A percentile compares a stretch with the other conserved stretches of the same genome.
Evolutionary conservation across 768 basidiomycete genomes (phyloP).

Genomic region (Calocera cornea): DNA sequence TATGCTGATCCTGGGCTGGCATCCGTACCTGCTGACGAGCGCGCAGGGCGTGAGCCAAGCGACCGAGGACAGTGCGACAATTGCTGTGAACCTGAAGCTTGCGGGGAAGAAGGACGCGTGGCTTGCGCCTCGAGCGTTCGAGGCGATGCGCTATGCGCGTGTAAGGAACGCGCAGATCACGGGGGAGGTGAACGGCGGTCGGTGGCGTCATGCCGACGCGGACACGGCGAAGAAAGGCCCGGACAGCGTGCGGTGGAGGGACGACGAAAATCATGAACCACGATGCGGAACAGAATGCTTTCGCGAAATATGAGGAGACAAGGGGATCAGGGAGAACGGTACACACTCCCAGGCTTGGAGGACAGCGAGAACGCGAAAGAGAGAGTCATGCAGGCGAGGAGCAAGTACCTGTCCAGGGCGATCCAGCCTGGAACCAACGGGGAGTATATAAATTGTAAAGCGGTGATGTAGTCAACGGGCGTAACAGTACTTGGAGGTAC

Average conservation of each 20-base stretch:
- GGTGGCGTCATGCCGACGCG: neutral
- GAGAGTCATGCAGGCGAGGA: neutral
- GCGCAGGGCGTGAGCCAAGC: conserved; percentile 10
- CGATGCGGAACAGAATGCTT: conserved; percentile 21
- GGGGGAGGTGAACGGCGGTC: neutral
- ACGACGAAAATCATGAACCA: conserved; percentile 19
- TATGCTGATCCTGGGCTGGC: too few relatives aligned
- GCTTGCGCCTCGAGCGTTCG: conserved; percentile 5
- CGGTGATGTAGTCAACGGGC: neutral
- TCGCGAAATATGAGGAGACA: conserved; percentile 16
- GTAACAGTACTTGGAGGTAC: neutral
- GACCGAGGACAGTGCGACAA: conserved; percentile 11
- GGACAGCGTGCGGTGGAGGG: neutral
- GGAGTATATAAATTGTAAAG: neutral
- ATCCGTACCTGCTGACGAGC: conserved; percentile 13
- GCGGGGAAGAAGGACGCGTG: neutral
- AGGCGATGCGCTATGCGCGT: conserved; percentile 7
- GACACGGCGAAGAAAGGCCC: neutral
- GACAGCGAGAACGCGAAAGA: neutral
- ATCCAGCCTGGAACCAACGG: neutral
- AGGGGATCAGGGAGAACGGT: conserved; percentile 18
- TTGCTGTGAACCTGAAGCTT: conserved; percentile 8
- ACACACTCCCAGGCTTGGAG: conserved; percentile 13
- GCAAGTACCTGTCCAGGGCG: neutral
- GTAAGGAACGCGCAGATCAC: conserved; percentile 4